Base-by-base conservation (phyloP, 2,329 filamentous ascomycete species). In the Fusarium buharicum region DNA sequence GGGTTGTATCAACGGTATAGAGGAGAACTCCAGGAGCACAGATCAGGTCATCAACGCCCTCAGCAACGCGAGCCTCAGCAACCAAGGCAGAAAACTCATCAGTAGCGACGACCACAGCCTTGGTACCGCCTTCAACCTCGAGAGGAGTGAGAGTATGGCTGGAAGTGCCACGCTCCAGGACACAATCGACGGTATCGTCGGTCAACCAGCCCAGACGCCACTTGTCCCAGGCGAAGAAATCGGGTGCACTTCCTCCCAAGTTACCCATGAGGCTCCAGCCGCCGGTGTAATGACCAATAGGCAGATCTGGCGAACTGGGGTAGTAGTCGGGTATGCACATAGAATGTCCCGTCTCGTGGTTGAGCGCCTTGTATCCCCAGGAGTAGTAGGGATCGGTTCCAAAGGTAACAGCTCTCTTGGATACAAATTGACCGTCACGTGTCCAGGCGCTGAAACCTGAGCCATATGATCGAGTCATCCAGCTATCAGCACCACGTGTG, bases 221-320 rank as follows among this genome's bases (percentile, higher is more conserved):
- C 64, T 77, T 76, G 50, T 77, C 70, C 75, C 76, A 78, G 3
- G 73, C 73, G 30, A 78, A 76, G 45, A 71, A 77, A 31, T 77
- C 75, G 13, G 74, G 74, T 12, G 67, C 72, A 1, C 67, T 70
- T 2, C 73, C 75, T 46, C 61, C 68, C 27, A 77, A 71, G 14
- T 72, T 61, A 12, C 75, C 76, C 75, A 77, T 77, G 17, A 74
- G 56, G 48, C 73, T 72, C 74, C 74, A 78, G 3, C 75, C 74
- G 13, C 75, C 76, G 7, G 75, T 71, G 47, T 71, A 76, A 4
- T 72, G 33, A 0, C 71, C 72, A 7, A 22, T 73, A 8, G 60
- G 55, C 4, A 68, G 31, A 9, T 43, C 37, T 8, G 24, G 7
- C 64, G 61, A 16, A 59, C 51, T 22, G 20, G 76, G 75, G 54